Conservation (phyloP, 805 yeast genomes). For the Starmerella sp. region DNA sequence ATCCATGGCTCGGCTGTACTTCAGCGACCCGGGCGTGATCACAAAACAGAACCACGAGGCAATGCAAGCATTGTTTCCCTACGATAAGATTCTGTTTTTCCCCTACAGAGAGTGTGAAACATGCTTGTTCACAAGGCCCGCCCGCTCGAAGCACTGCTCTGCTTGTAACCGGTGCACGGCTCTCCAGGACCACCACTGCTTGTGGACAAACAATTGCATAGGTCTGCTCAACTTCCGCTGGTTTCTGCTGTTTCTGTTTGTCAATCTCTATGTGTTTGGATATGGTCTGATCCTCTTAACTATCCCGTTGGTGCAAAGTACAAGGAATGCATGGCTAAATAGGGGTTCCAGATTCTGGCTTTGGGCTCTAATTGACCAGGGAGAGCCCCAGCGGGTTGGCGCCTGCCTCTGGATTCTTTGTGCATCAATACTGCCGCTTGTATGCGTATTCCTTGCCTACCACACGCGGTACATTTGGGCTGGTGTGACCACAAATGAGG, state of each 20-base stretch:
- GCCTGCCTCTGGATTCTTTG: conserved; percentile 36
- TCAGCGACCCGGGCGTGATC: conserved; percentile 33
- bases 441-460: conserved; percentile 34
- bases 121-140: conserved; percentile 41
- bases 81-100: conserved; percentile 46
- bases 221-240: conserved; percentile 51
- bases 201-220: conserved; percentile 52
- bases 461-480: conserved; percentile 43
- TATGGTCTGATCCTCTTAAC: conserved; percentile 36
- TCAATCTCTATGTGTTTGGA: conserved; percentile 36
- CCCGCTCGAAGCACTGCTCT: conserved; percentile 51
- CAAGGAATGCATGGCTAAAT: neutral
- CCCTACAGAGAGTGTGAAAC: conserved; percentile 38
- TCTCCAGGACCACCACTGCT: conserved; percentile 49
- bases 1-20: conserved; percentile 24
- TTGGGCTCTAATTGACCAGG: conserved; percentile 9
- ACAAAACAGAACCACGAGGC: conserved; percentile 15
- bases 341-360: conserved; percentile 1
- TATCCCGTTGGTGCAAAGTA: conserved; percentile 9
- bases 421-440: conserved; percentile 35
- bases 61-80: conserved; percentile 26
- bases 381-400: conserved; percentile 19
- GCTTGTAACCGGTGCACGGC: conserved; percentile 39
- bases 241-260: conserved; percentile 45
- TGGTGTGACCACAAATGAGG: conserved; percentile 70